These are phyloP conservation scores for Candida ascalaphidarum DNA, from an alignment of 805 yeast genomes.

Conservation along the genomic window DNA sequence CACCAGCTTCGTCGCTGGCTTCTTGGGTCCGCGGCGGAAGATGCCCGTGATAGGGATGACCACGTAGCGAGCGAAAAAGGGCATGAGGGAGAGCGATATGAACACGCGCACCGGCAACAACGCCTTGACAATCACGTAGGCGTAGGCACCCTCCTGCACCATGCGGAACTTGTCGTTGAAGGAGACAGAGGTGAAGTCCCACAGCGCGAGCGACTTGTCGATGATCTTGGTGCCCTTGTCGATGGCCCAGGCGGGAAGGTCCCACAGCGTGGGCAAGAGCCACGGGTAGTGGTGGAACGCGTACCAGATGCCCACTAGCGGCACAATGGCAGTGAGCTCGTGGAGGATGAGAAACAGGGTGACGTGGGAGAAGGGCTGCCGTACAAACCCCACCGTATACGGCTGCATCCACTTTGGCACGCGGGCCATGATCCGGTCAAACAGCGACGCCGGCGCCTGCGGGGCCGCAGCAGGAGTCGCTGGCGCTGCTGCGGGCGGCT, in stretches of 20 bases:
- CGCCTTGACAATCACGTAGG: conserved; percentile 62
- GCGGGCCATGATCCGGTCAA: conserved; percentile 23
- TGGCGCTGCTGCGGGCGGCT: no score
- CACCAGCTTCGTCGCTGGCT: background rate
- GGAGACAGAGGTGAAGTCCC: conserved; percentile 22
- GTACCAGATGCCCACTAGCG: conserved; percentile 64
- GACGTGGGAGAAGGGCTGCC: conserved; percentile 54
- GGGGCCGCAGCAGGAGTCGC: no score
- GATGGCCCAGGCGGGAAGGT: conserved; percentile 53
- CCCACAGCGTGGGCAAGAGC: conserved; percentile 39
- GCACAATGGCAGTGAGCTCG: conserved; percentile 68
- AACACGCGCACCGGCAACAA: conserved; percentile 46
- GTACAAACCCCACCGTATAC: conserved; percentile 39
- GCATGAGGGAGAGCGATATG: conserved; percentile 44
- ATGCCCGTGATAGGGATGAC: conserved; percentile 36
- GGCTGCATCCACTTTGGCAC: conserved; percentile 45
- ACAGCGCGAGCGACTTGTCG: conserved; percentile 39
- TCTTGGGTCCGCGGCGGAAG: conserved; percentile 3
- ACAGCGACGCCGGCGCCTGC: no score
- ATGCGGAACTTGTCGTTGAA: conserved; percentile 46
- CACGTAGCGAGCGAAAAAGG: conserved; percentile 45
- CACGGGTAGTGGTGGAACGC: conserved; percentile 46
- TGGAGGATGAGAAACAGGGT: conserved; percentile 62
- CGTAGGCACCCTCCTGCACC: conserved; percentile 65
- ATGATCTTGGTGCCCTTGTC: conserved; percentile 50